phyloP scores from a whole-genome alignment of 371 early-diverging fungal genomes.

The Sporodiniella umbellata region DNA sequence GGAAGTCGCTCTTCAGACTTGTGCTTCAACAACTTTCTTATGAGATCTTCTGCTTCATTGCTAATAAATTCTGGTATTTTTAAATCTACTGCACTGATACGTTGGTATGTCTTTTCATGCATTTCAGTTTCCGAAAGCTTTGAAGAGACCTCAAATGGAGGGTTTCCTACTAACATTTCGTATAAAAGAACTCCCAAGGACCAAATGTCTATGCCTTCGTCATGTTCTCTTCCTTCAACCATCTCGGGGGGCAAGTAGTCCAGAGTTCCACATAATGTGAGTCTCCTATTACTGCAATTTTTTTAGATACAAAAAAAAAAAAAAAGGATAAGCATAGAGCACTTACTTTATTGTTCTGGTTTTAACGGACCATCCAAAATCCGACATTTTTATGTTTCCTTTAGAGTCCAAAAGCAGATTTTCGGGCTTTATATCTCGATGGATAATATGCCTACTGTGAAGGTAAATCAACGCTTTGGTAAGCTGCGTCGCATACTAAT shows the following conservation, averaged over 20 bases:
- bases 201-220: constrained; percentile 83
- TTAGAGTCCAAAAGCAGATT: constrained; percentile 79
- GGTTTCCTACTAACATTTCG: constrained; percentile 93
- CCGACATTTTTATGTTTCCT: constrained; percentile 50
- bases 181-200: constrained; percentile 85
- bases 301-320: not conserved
- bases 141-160: constrained; percentile 90
- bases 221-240: constrained; percentile 71
- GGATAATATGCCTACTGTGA: constrained; percentile 94
- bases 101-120: constrained; percentile 67
- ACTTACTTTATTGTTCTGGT: constrained; percentile 36
- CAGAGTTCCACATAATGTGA: constrained; percentile 95
- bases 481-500: constrained; percentile 91
- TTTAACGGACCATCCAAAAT: constrained; percentile 50
- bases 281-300: constrained; percentile 48
- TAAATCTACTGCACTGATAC: constrained; percentile 85
- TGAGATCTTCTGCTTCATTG: constrained; percentile 87
- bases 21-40: constrained; percentile 75
- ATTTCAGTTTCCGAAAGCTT: constrained; percentile 14
- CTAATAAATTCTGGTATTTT: constrained; percentile 82
- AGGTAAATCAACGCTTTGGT: constrained; percentile 73
- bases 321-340: not conserved
- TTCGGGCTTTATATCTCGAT: constrained; percentile 96
- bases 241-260: constrained; percentile 98
- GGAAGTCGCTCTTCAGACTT: constrained; percentile 77